phyloP scores from a whole-genome alignment of 2,329 filamentous ascomycete species.

The Thielaviopsis euricoi region DNA sequence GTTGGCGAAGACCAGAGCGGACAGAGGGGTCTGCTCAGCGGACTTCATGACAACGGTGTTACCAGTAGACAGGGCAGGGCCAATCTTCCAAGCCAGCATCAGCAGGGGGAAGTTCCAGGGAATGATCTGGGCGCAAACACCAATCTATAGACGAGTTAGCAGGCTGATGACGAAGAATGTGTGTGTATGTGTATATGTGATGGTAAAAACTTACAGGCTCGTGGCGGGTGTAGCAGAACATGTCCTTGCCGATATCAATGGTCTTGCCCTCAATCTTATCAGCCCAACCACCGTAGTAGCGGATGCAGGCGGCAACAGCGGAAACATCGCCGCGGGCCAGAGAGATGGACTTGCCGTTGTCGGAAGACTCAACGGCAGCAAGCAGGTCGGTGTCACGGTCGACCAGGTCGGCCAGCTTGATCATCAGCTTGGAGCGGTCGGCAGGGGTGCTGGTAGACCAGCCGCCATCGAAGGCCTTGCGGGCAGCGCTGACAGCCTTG shows the following conservation, averaged over 20 bases:
- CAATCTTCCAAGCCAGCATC: conserved; percentile 30
- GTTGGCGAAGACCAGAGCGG: conserved; percentile 23
- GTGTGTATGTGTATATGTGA: no score
- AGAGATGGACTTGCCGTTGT: conserved; percentile 27
- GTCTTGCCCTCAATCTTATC: conserved; percentile 26
- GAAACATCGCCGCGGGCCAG: conserved; percentile 22
- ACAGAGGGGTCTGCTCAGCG: conserved; percentile 37
- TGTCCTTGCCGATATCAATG: conserved; percentile 24
- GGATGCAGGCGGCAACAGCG: conserved; percentile 22
- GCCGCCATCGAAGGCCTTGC: conserved; percentile 27
- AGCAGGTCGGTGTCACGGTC: conserved; percentile 25
- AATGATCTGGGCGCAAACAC: conserved; percentile 39
- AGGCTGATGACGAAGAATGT: neutral
- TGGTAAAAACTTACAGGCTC: conserved; percentile 22
- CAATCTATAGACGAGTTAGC: conserved; percentile 16
- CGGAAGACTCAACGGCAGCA: conserved; percentile 26
- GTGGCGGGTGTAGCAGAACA: conserved; percentile 28
- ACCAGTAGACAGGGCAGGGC: conserved; percentile 30
- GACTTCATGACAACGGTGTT: conserved; percentile 36
- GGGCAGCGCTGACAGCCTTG: conserved; percentile 29
- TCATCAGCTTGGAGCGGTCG: conserved; percentile 25
- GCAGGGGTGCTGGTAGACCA: conserved; percentile 26
- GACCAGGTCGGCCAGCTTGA: conserved; percentile 29
- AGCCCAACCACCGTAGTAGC: conserved; percentile 27
- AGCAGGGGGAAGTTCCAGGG: conserved; percentile 38